Evolutionary conservation across 305 asterid genomes (phyloP).

Genomic region (Withania somnifera): DNA sequence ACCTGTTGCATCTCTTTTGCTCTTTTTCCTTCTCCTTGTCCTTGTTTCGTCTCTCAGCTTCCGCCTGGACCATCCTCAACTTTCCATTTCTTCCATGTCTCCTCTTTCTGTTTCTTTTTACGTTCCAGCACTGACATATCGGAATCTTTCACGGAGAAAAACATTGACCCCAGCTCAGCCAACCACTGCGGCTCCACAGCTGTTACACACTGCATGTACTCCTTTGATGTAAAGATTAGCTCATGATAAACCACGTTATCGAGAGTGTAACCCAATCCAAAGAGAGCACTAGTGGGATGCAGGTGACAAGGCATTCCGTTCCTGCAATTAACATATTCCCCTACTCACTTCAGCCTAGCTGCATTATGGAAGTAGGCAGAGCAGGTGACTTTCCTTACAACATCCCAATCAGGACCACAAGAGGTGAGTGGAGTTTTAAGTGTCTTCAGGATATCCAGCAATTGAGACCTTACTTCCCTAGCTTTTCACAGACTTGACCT

Average conservation of each 20-base stretch:
- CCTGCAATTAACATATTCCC: slow-evolving; percentile 85
- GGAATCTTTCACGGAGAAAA: slow-evolving; percentile 88
- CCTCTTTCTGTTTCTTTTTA: slow-evolving; percentile 83
- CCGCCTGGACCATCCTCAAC: slow-evolving; percentile 51
- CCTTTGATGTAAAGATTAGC: slow-evolving; percentile 68
- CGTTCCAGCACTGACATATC: slow-evolving; percentile 78
- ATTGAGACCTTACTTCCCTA: slow-evolving; percentile 86
- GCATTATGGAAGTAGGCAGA: slow-evolving; percentile 92
- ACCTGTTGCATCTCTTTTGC: slow-evolving; percentile 57
- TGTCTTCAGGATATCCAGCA: slow-evolving; percentile 70
- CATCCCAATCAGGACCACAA: slow-evolving; percentile 88
- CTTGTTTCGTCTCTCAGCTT: slow-evolving; percentile 29
- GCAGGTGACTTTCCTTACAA: slow-evolving; percentile 80
- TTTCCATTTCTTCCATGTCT: slow-evolving; percentile 97
- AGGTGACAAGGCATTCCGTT: slow-evolving; percentile 95
- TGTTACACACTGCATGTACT: slow-evolving; percentile 93
- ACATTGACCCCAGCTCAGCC: slow-evolving; percentile 96
- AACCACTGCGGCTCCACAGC: slow-evolving; percentile 93
- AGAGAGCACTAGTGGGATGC: slow-evolving; percentile 95
- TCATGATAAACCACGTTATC: slow-evolving; percentile 94
- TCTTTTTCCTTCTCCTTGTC: slow-evolving; percentile 64
- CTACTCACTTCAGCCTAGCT: slow-evolving; percentile 73
- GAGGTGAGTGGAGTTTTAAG: slow-evolving; percentile 69
- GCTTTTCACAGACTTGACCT: slow-evolving; percentile 86
- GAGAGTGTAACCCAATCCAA: slow-evolving; percentile 85